Evolutionary conservation across 306 rosid species (phyloP).

Genomic region (Pterocarpus santalinus): DNA sequence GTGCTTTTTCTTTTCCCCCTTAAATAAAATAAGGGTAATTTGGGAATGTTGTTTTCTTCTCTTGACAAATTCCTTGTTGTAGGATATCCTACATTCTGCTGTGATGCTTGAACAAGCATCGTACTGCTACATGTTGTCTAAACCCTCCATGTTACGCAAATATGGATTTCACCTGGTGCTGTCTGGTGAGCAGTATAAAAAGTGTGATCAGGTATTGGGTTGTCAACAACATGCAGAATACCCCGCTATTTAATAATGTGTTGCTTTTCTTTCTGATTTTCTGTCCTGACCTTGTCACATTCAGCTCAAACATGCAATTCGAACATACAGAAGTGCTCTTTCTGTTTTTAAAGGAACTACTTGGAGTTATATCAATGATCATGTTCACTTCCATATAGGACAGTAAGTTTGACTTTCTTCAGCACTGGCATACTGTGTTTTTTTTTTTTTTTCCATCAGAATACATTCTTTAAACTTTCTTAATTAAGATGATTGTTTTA

Average conservation of each 20-base stretch:
- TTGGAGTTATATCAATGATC: conserved; percentile 91
- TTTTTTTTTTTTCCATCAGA: background rate
- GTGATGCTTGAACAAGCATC: conserved; percentile 99
- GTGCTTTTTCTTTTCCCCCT: conserved; percentile 18
- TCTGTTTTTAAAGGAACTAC: conserved; percentile 85
- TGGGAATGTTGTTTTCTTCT: conserved; percentile 44
- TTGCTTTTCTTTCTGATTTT: conserved; percentile 40
- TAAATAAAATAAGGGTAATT: conserved; percentile 12
- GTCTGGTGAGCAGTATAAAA: conserved; percentile 96
- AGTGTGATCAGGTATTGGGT: conserved; percentile 83
- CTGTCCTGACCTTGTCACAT: conserved; percentile 29
- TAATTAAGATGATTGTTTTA: conserved; percentile 53
- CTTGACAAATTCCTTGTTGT: conserved; percentile 51
- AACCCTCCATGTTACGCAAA: conserved; percentile 94
- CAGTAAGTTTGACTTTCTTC: conserved; percentile 74
- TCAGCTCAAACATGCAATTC: conserved; percentile 96
- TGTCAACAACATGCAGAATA: conserved; percentile 29
- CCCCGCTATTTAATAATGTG: conserved; percentile 7
- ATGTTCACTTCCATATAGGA: conserved; percentile 95
- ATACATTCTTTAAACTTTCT: conserved; percentile 40
- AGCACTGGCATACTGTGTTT: background rate
- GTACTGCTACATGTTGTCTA: conserved; percentile 85
- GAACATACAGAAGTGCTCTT: conserved; percentile 83
- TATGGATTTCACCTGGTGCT: conserved; percentile 99
- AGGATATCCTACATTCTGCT: conserved; percentile 94